Percentiles rank a stretch among this genome's conserved stretches.
phyloP scores from a whole-genome alignment of 73 alveolate genomes.

The Paramecium tetraurelia region DNA sequence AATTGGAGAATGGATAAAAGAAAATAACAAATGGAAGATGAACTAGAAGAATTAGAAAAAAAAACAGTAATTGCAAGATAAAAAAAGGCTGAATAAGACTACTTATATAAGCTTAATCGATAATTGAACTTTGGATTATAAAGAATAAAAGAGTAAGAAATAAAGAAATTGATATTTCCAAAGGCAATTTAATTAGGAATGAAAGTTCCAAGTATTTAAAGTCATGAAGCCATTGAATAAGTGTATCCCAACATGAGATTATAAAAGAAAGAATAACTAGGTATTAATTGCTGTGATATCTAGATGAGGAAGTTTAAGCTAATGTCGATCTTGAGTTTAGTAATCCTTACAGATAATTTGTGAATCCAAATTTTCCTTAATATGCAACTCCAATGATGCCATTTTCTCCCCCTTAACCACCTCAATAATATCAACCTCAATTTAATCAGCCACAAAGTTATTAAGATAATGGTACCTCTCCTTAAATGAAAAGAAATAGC shows the following conservation, averaged over 20 bases:
- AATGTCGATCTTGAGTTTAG: background rate
- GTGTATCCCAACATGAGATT: background rate
- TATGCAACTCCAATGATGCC: background rate
- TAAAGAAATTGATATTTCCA: constrained; percentile 4
- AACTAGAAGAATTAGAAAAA: constrained; percentile 12
- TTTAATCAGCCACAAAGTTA: background rate
- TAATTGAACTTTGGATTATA: constrained; percentile 32
- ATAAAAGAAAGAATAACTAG: background rate
- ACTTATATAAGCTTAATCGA: constrained; percentile 6
- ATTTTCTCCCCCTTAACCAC: background rate
- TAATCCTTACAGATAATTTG: background rate
- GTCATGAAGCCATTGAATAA: background rate
- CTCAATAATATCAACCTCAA: background rate
- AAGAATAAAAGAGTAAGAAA: background rate
- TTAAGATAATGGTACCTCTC: background rate
- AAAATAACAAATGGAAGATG: background rate
- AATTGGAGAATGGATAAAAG: constrained; percentile 35
- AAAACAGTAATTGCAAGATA: constrained; percentile 6
- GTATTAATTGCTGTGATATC: background rate
- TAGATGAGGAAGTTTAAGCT: constrained; percentile 3
- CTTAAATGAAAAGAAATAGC: background rate
- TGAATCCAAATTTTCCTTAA: background rate
- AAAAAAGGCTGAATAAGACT: constrained; percentile 31
- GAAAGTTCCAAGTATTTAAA: constrained; percentile 13
- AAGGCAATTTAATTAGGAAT: constrained; percentile 5